Evolutionary conservation across 257 asterid species (phyloP).

Genomic region (Jacaranda mimosifolia): DNA sequence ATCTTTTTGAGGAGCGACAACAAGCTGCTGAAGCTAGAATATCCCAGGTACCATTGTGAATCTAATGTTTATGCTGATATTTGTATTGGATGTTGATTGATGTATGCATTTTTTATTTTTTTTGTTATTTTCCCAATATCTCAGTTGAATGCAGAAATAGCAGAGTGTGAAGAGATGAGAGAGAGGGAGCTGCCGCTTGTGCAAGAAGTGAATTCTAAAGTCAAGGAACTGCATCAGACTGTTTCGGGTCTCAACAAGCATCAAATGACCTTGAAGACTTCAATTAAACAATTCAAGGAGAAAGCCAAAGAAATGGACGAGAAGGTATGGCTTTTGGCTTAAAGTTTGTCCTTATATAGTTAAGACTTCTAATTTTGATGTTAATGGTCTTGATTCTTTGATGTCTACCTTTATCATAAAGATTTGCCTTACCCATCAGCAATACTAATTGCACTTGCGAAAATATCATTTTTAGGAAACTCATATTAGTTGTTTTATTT

Average conservation of each 20-base stretch:
- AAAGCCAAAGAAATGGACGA: slow-evolving; percentile 81
- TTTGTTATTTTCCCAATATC: slow-evolving; percentile 24
- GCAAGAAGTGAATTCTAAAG: slow-evolving; percentile 65
- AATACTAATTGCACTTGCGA: background rate
- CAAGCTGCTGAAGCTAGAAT: slow-evolving; percentile 60
- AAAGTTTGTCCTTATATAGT: slow-evolving; percentile 24
- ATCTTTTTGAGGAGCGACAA: slow-evolving; percentile 56
- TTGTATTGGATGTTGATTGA: background rate
- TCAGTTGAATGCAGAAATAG: slow-evolving; percentile 72
- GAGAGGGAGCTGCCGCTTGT: slow-evolving; percentile 74
- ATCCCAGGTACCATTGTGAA: slow-evolving; percentile 57
- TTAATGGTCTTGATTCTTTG: slow-evolving; percentile 17
- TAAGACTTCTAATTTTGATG: background rate
- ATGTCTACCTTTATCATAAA: background rate
- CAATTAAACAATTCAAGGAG: slow-evolving; percentile 70
- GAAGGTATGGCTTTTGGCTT: slow-evolving; percentile 58
- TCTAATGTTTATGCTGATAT: slow-evolving; percentile 21
- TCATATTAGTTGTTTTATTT: background rate
- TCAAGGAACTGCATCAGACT: slow-evolving; percentile 68
- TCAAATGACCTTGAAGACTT: slow-evolving; percentile 70
- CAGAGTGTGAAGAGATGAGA: slow-evolving; percentile 58
- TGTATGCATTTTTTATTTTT: slow-evolving; percentile 32
- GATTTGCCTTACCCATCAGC: slow-evolving; percentile 4
- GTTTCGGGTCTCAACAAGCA: slow-evolving; percentile 80
- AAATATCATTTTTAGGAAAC: background rate